Conservation (phyloP, 805 yeast genomes). For the Saturnispora diversa region DNA sequence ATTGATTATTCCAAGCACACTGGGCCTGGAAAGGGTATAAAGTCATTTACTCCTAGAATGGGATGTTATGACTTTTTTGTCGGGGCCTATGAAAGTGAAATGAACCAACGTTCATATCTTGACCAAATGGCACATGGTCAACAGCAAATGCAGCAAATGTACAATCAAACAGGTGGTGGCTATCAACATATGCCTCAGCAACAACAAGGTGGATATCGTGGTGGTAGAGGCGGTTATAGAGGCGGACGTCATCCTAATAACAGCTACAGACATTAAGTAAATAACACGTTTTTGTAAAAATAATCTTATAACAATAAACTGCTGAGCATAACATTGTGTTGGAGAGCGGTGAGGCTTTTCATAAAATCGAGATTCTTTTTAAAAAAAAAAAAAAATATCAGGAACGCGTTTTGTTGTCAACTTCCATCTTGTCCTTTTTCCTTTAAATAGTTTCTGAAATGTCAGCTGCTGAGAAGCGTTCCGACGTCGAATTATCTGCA, state of each 20-base stretch:
- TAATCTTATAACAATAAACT: no score
- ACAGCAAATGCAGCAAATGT: conserved; percentile 22
- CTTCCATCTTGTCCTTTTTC: conserved; percentile 1
- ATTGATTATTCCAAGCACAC: conserved; percentile 35
- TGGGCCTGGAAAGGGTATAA: conserved; percentile 42
- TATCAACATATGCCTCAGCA: conserved; percentile 8
- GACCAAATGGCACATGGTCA: conserved; percentile 12
- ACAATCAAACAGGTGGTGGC: conserved; percentile 16
- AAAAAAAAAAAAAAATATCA: neutral
- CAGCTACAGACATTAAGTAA: conserved; percentile 1
- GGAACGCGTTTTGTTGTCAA: conserved; percentile 3
- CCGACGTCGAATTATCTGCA: neutral
- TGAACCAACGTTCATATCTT: conserved; percentile 10
- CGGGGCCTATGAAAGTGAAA: conserved; percentile 27
- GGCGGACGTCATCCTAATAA: neutral
- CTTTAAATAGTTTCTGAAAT: conserved; percentile 3
- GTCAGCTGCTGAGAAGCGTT: conserved; percentile 9
- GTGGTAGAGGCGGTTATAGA: conserved; percentile 9
- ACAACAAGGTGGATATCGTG: conserved; percentile 11
- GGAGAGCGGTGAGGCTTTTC: neutral
- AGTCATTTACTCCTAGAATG: conserved; percentile 35
- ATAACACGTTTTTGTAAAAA: no score
- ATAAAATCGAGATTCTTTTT: neutral
- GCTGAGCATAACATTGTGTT: neutral
- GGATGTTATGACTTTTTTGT: conserved; percentile 46